Conservation (phyloP, 2,329 filamentous ascomycete genomes). For the Aspergillus sclerotialis region DNA sequence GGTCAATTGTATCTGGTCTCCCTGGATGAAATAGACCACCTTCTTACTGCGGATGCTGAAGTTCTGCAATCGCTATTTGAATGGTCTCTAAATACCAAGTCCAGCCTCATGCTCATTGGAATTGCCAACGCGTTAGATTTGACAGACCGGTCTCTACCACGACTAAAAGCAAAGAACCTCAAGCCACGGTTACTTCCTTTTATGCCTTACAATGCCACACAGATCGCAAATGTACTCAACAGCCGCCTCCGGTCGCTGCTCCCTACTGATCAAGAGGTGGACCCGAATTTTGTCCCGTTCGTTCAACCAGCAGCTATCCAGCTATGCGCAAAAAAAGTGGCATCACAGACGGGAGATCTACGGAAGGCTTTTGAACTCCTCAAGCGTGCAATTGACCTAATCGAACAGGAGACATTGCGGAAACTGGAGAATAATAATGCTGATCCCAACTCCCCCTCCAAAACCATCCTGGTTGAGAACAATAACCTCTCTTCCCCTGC, state of each 20-base stretch:
- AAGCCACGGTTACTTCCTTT: constrained; percentile 88
- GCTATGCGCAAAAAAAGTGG: constrained; percentile 89
- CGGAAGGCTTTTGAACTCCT: constrained; percentile 95
- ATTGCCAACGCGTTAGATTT: constrained; percentile 95
- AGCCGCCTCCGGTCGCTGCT: constrained; percentile 72
- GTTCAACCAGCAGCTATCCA: constrained; percentile 91
- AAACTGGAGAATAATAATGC: constrained; percentile 58
- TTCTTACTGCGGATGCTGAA: constrained; percentile 80
- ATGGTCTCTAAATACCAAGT: constrained; percentile 80
- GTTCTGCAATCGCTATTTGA: constrained; percentile 92
- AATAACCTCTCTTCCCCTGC: constrained; percentile 58
- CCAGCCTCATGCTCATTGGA: constrained; percentile 75
- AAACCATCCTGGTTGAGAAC: constrained; percentile 74
- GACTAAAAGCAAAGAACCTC: constrained; percentile 84
- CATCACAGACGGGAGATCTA: constrained; percentile 86
- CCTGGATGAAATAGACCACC: constrained; percentile 90
- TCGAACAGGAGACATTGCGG: constrained; percentile 74
- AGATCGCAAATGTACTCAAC: constrained; percentile 83
- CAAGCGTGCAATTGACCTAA: constrained; percentile 77
- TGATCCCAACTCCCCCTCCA: constrained; percentile 57
- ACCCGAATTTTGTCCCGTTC: constrained; percentile 67
- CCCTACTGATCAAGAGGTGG: constrained; percentile 35
- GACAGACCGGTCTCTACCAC: constrained; percentile 88
- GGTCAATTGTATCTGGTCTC: constrained; percentile 67
- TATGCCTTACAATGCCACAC: constrained; percentile 78